Conservation (phyloP, 169 alveolate species). For the Eimeria falciformis region DNA sequence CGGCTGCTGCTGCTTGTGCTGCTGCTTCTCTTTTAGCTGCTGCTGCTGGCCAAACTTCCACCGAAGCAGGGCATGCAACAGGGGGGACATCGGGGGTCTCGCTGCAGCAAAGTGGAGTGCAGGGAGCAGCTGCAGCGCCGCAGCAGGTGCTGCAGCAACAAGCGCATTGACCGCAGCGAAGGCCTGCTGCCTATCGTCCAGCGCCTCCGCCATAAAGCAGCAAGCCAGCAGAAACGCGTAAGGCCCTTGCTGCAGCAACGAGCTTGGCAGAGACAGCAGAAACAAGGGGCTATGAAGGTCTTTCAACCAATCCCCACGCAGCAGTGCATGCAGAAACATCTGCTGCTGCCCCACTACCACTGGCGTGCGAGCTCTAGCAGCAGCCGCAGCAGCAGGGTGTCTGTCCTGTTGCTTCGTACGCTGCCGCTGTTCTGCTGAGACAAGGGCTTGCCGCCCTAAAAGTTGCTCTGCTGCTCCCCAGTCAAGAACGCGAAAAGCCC, state of each 20-base stretch:
- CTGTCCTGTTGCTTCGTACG: neutral
- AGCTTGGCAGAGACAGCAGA: neutral
- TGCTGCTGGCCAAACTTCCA: neutral
- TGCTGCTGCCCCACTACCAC: neutral
- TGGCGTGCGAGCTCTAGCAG: neutral
- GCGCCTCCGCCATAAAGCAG: conserved; percentile 17
- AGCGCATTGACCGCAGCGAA: neutral
- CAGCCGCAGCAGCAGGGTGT: neutral
- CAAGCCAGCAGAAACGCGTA: neutral
- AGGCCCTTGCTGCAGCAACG: conserved; percentile 35
- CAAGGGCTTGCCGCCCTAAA: neutral
- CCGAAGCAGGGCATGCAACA: neutral
- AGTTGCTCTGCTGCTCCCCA: conserved; percentile 37
- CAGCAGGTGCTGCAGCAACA: neutral
- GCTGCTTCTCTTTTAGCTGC: conserved; percentile 4
- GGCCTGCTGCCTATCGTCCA: conserved; percentile 19
- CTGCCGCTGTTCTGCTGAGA: neutral
- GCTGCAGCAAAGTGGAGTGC: conserved; percentile 31
- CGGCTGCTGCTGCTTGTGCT: neutral
- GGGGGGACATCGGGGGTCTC: conserved; percentile 3
- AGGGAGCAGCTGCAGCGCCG: neutral
- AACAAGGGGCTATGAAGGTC: neutral
- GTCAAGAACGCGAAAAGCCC: conserved; percentile 24
- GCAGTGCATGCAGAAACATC: neutral
- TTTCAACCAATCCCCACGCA: neutral